phyloP scores from a whole-genome alignment of 805 yeast genomes.

The Kodamaea restingae region DNA sequence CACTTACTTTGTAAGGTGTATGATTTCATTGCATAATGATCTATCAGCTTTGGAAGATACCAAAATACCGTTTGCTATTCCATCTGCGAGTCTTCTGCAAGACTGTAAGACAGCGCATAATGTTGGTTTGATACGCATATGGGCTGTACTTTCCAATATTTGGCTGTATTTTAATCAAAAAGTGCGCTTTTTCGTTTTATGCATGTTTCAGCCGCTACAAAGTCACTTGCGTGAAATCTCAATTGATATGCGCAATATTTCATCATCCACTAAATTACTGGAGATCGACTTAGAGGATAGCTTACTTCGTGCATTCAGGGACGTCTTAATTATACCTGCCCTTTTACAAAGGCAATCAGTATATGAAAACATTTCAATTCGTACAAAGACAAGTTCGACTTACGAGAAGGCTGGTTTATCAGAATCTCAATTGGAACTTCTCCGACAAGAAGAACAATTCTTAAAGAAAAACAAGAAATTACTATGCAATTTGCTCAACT shows the following conservation, averaged over 20 bases:
- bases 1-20: constrained; percentile 21
- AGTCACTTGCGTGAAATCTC: constrained; percentile 16
- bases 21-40: constrained; percentile 23
- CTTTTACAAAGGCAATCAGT: constrained; percentile 16
- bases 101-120: background rate
- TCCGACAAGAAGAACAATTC: constrained; percentile 10
- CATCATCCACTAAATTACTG: constrained; percentile 2
- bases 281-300: constrained; percentile 25
- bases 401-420: background rate
- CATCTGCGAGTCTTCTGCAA: constrained; percentile 6
- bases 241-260: constrained; percentile 5
- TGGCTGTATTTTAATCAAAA: constrained; percentile 30
- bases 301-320: constrained; percentile 26
- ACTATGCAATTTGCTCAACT: constrained; percentile 14
- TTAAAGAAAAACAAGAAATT: constrained; percentile 8
- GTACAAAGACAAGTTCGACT: background rate
- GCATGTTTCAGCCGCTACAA: constrained; percentile 26
- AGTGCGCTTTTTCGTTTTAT: constrained; percentile 21
- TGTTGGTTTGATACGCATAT: constrained; percentile 12
- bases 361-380: constrained; percentile 1
- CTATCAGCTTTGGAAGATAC: constrained; percentile 8
- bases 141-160: constrained; percentile 19
- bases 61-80: constrained; percentile 2
- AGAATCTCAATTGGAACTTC: background rate
- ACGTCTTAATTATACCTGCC: constrained; percentile 24